phyloP scores from a whole-genome alignment of 179 eudicot species.

The Spinacia oleracea region DNA sequence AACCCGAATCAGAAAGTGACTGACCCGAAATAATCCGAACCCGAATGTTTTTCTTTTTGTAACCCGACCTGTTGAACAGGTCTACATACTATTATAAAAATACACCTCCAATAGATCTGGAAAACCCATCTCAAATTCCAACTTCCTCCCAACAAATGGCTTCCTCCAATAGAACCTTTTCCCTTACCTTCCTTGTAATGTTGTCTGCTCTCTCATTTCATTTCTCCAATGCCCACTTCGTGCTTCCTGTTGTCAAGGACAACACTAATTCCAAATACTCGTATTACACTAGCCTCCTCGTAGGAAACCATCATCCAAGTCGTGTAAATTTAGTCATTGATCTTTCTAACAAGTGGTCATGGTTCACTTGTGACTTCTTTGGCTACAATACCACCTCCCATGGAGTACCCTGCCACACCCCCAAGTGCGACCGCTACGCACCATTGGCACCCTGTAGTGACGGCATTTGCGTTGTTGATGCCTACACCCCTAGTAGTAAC shows the following conservation, averaged over 20 bases:
- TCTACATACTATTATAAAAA: neutral
- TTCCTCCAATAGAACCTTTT: slow-evolving; percentile 7
- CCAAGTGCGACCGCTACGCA: slow-evolving; percentile 23
- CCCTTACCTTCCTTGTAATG: slow-evolving; percentile 5
- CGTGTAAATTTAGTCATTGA: slow-evolving; percentile 29
- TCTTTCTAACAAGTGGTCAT: slow-evolving; percentile 30
- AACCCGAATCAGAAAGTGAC: too few species aligned
- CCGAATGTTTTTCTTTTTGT: too few species aligned
- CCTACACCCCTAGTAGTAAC: slow-evolving; percentile 38
- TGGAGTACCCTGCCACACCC: slow-evolving; percentile 17
- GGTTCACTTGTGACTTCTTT: slow-evolving; percentile 35
- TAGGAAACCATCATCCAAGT: slow-evolving; percentile 27
- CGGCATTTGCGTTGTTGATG: slow-evolving; percentile 31
- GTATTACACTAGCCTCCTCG: slow-evolving; percentile 29
- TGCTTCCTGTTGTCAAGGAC: slow-evolving; percentile 34
- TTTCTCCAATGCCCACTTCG: slow-evolving; percentile 12
- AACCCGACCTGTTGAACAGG: too few species aligned
- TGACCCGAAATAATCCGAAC: too few species aligned
- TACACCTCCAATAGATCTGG: neutral
- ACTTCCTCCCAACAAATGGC: slow-evolving; percentile 8
- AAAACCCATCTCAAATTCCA: neutral
- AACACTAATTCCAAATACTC: slow-evolving; percentile 23
- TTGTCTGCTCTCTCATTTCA: neutral
- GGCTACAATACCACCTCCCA: slow-evolving; percentile 30
- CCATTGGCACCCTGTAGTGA: neutral